phyloP scores from a whole-genome alignment of 306 rosid species.

The Inga oerstediana region DNA sequence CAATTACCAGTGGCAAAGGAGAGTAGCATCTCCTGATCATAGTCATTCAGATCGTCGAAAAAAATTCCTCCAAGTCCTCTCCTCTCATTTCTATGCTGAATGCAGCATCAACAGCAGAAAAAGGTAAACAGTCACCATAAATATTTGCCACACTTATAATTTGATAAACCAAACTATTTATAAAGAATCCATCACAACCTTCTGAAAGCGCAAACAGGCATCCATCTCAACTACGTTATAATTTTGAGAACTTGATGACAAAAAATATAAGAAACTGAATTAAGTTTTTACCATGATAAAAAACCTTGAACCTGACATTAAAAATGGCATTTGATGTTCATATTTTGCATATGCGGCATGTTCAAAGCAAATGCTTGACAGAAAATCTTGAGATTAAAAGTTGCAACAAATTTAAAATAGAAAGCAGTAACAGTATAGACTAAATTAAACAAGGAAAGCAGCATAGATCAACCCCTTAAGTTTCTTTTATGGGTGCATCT shows the following conservation, averaged over 20 bases:
- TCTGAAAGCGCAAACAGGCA: constrained; percentile 1
- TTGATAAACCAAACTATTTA: not conserved
- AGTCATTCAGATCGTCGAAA: constrained; percentile 92
- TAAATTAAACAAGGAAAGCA: not conserved
- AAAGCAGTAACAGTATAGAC: not conserved
- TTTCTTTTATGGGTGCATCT: not conserved
- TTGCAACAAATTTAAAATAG: not conserved
- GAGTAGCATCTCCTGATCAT: constrained; percentile 98
- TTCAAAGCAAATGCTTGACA: not conserved
- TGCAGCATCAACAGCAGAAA: constrained; percentile 30
- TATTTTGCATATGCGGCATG: not conserved
- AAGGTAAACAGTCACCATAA: constrained; percentile 24
- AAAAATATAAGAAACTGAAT: not conserved
- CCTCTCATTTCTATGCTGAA: constrained; percentile 93
- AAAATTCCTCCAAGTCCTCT: constrained; percentile 98
- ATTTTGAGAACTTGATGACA: not conserved
- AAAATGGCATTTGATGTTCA: not conserved
- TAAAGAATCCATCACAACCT: constrained; percentile 10
- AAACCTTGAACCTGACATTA: not conserved
- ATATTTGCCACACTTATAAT: constrained; percentile 6
- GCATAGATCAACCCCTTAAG: not conserved
- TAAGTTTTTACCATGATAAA: not conserved
- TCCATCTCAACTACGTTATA: not conserved
- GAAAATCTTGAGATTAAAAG: not conserved
- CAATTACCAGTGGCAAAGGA: constrained; percentile 89